Conservation (phyloP, 2,329 filamentous ascomycete genomes). For the Diaporthe aspalathi region DNA sequence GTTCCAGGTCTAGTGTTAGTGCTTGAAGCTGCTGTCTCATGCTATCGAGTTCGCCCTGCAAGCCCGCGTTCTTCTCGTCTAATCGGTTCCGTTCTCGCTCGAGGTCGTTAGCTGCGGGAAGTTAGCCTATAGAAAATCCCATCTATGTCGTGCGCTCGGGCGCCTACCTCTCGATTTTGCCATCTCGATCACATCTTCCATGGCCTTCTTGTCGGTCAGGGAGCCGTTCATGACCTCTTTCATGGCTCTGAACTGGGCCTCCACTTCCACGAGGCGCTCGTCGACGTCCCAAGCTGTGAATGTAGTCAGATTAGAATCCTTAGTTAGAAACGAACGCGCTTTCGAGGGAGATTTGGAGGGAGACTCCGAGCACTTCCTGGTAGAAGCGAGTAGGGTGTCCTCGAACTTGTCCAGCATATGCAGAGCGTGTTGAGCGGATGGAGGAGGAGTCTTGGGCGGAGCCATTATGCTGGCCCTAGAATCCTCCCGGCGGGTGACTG, state of each 20-base stretch:
- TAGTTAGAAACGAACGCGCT: conserved; percentile 68
- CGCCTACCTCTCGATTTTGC: conserved; percentile 79
- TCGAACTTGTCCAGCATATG: conserved; percentile 43
- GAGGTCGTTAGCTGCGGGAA: conserved; percentile 57
- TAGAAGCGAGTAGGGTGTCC: conserved; percentile 45
- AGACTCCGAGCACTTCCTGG: conserved; percentile 50
- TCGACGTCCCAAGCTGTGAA: conserved; percentile 84
- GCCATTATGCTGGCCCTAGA: conserved; percentile 40
- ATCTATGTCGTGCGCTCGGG: conserved; percentile 35
- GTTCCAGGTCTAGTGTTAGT: conserved; percentile 55
- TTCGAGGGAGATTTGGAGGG: conserved; percentile 52
- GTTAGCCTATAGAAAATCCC: conserved; percentile 39
- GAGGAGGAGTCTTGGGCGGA: conserved; percentile 47
- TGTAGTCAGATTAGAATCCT: conserved; percentile 76
- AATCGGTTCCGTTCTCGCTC: conserved; percentile 61
- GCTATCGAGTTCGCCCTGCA: conserved; percentile 74
- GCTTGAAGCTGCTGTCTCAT: conserved; percentile 59
- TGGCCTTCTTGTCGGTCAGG: conserved; percentile 72
- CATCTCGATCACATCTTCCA: conserved; percentile 79
- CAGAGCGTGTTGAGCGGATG: conserved; percentile 28
- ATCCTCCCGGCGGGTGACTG: conserved; percentile 20
- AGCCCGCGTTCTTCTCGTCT: conserved; percentile 57
- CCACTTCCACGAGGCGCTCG: conserved; percentile 79
- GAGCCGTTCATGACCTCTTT: conserved; percentile 78
- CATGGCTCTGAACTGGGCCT: conserved; percentile 77